These are phyloP conservation scores for Tephrocybe sp. DNA, from an alignment of 768 basidiomycete species.

Conservation along the genomic window DNA sequence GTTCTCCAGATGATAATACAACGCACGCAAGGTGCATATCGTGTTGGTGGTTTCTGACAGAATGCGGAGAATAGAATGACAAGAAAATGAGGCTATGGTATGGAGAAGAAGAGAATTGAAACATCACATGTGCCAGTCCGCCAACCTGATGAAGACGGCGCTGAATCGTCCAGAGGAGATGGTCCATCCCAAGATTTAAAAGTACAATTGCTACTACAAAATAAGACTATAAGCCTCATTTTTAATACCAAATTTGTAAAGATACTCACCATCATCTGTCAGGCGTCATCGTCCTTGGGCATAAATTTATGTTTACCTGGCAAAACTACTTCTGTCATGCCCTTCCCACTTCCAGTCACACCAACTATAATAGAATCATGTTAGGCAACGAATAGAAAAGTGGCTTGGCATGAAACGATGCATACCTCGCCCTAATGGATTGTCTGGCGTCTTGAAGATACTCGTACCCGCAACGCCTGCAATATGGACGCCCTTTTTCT, in stretches of 20 bases:
- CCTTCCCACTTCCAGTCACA: constrained; percentile 88
- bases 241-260: background rate
- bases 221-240: background rate
- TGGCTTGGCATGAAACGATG: constrained; percentile 18
- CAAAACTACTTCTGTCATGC: constrained; percentile 75
- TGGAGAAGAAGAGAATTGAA: constrained; percentile 21
- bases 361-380: constrained; percentile 55
- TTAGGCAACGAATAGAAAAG: constrained; percentile 15
- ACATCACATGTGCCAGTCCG: constrained; percentile 29
- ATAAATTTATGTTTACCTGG: constrained; percentile 78
- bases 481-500: constrained; percentile 90
- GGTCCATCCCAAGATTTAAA: background rate
- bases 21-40: constrained; percentile 4
- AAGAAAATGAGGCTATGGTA: constrained; percentile 27
- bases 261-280: constrained; percentile 11
- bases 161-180: background rate
- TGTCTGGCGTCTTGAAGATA: constrained; percentile 94
- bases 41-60: constrained; percentile 15
- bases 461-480: constrained; percentile 87
- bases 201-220: constrained; percentile 2
- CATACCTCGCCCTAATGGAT: constrained; percentile 81
- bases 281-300: constrained; percentile 41
- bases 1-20: constrained; percentile 2
- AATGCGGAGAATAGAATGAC: constrained; percentile 13
- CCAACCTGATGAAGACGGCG: constrained; percentile 1